Conservation (phyloP, 2,329 filamentous ascomycete species). For the Nothophaeocryptopus gaeumannii region DNA sequence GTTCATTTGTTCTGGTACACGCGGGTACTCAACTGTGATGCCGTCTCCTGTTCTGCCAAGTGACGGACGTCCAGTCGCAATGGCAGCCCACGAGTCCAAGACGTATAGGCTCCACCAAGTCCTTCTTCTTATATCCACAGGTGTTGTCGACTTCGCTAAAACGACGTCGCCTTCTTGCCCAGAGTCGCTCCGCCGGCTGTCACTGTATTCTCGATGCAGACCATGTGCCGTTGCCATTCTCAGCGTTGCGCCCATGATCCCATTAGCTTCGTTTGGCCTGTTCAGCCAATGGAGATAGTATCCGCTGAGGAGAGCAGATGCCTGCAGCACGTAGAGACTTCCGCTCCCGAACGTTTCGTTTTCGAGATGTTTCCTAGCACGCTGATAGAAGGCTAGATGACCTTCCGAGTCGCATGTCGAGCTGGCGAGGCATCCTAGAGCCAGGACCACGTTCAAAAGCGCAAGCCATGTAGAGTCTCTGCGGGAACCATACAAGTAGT, state of each 20-base stretch:
- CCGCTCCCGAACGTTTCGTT: slow-evolving; percentile 33
- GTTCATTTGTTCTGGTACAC: slow-evolving; percentile 39
- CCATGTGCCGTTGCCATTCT: slow-evolving; percentile 34
- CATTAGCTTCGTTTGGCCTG: slow-evolving; percentile 34
- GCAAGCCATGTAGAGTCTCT: slow-evolving; percentile 33
- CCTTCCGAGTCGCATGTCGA: slow-evolving; percentile 29
- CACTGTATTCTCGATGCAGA: slow-evolving; percentile 33
- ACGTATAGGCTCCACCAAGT: slow-evolving; percentile 76
- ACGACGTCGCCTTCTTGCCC: slow-evolving; percentile 33
- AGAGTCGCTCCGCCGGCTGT: slow-evolving; percentile 42
- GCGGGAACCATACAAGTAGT: slow-evolving; percentile 31
- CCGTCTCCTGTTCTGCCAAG: slow-evolving; percentile 65
- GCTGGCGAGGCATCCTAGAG: slow-evolving; percentile 30
- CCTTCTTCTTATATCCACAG: slow-evolving; percentile 60
- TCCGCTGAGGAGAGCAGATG: slow-evolving; percentile 31
- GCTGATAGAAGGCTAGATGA: slow-evolving; percentile 32
- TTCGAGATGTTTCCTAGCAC: slow-evolving; percentile 31
- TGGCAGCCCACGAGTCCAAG: slow-evolving; percentile 70
- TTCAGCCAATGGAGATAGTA: slow-evolving; percentile 37
- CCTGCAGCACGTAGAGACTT: slow-evolving; percentile 32
- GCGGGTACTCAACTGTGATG: slow-evolving; percentile 64
- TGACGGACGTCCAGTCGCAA: slow-evolving; percentile 67
- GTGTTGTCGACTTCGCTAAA: slow-evolving; percentile 42
- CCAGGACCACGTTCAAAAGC: slow-evolving; percentile 34
- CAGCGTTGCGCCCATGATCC: slow-evolving; percentile 34